phyloP scores from a whole-genome alignment of 2,329 filamentous ascomycete genomes.

The Chaetothyriales sp. region DNA sequence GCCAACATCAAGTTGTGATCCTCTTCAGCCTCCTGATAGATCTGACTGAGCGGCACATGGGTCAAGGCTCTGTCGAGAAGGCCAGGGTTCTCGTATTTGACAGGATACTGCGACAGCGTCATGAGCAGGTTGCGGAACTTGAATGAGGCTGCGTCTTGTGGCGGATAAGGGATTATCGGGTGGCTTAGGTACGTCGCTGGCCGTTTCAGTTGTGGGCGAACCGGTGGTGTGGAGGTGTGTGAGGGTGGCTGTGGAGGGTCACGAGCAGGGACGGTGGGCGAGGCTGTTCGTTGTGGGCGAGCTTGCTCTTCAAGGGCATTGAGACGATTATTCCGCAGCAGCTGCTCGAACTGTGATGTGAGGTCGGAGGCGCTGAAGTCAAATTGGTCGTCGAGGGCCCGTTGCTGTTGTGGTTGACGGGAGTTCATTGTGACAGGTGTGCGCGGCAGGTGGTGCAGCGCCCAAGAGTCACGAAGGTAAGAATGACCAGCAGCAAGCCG shows the following conservation, averaged over 20 bases:
- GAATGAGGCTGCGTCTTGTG: constrained; percentile 53
- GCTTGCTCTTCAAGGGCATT: constrained; percentile 58
- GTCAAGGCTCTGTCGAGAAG: constrained; percentile 81
- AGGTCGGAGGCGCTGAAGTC: constrained; percentile 65
- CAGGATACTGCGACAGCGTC: constrained; percentile 72
- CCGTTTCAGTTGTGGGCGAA: constrained; percentile 31
- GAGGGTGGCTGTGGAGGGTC: constrained; percentile 7
- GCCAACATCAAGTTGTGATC: constrained; percentile 77
- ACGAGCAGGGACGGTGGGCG: constrained; percentile 10
- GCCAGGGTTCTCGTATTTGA: constrained; percentile 91
- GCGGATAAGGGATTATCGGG: constrained; percentile 59
- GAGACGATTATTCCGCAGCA: constrained; percentile 74
- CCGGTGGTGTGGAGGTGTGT: constrained; percentile 17
- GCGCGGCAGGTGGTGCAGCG: not conserved
- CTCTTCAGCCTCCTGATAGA: constrained; percentile 89
- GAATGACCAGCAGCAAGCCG: not conserved
- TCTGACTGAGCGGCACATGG: constrained; percentile 71
- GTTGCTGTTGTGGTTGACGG: constrained; percentile 1
- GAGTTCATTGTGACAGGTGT: not conserved
- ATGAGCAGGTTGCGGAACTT: constrained; percentile 72
- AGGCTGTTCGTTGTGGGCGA: constrained; percentile 36
- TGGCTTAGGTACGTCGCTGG: constrained; percentile 43
- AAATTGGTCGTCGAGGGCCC: constrained; percentile 18
- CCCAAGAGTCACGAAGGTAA: not conserved
- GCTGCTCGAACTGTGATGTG: constrained; percentile 68